These are phyloP conservation scores for Saksenaea vasiformis DNA, from an alignment of 371 early-diverging fungal species.

Conservation along the genomic window DNA sequence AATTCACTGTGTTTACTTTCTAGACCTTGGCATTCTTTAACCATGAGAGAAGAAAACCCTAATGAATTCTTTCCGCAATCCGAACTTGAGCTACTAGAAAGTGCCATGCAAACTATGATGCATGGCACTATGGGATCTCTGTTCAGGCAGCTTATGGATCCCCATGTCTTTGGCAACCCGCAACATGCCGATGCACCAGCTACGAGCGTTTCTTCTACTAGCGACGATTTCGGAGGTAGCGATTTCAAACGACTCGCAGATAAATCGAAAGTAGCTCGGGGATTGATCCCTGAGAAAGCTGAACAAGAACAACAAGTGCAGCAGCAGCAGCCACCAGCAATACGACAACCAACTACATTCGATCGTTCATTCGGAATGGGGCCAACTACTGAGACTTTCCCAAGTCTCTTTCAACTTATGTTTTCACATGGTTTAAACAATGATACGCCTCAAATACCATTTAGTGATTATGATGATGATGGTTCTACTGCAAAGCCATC, in stretches of 20 bases:
- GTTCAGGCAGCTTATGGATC: constrained; percentile 26
- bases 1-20: too few relatives aligned
- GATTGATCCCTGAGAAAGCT: not conserved
- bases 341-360: not conserved
- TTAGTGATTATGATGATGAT: not conserved
- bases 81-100: constrained; percentile 38
- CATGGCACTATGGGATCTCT: constrained; percentile 32
- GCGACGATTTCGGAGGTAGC: constrained; percentile 32
- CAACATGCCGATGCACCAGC: not conserved
- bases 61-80: constrained; percentile 15
- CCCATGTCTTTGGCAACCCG: constrained; percentile 15
- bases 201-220: not conserved
- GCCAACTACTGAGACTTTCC: not conserved
- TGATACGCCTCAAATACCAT: not conserved
- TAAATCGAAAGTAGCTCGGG: constrained; percentile 19
- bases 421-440: not conserved
- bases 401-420: constrained; percentile 9
- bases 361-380: not conserved
- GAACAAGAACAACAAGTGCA: not conserved
- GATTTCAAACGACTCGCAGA: constrained; percentile 38
- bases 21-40: not conserved
- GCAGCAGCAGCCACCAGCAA: not conserved
- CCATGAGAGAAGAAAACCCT: not conserved
- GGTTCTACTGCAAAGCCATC: not conserved
- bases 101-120: constrained; percentile 38